phyloP scores from a whole-genome alignment of 2,329 filamentous ascomycete species.

The Teratosphaeria destructans region DNA sequence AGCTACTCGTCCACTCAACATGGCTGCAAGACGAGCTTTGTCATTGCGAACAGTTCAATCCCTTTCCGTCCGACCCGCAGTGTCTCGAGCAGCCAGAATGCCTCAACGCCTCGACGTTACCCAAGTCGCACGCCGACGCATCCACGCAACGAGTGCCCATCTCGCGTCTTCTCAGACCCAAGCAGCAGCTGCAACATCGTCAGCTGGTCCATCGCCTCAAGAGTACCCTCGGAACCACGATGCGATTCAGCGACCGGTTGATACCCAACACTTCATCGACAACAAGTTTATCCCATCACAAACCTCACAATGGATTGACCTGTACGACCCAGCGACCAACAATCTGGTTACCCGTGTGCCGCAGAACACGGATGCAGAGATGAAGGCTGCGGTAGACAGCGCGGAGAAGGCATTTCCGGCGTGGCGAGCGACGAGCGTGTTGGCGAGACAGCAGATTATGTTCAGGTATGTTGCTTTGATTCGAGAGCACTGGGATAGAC shows the following conservation, averaged over 20 bases:
- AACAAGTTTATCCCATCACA: constrained; percentile 64
- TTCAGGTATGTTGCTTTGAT: constrained; percentile 75
- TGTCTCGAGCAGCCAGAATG: constrained; percentile 13
- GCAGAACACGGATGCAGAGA: constrained; percentile 68
- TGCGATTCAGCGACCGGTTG: constrained; percentile 53
- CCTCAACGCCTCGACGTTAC: constrained; percentile 15
- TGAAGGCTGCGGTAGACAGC: constrained; percentile 63
- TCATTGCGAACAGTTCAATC: constrained; percentile 31
- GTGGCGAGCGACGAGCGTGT: constrained; percentile 63
- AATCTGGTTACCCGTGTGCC: constrained; percentile 75
- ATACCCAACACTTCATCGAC: constrained; percentile 74
- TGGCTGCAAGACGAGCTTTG: constrained; percentile 38
- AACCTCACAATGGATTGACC: constrained; percentile 63
- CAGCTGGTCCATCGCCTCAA: constrained; percentile 38
- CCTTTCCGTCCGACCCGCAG: constrained; percentile 29
- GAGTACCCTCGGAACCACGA: constrained; percentile 62
- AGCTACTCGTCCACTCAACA: constrained; percentile 29
- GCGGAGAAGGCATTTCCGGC: constrained; percentile 64
- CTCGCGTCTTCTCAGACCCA: constrained; percentile 22
- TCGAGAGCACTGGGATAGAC: constrained; percentile 72
- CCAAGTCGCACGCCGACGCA: constrained; percentile 33
- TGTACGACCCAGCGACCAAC: constrained; percentile 76
- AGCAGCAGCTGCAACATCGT: constrained; percentile 33
- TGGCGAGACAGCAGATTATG: constrained; percentile 73
- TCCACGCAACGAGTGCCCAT: constrained; percentile 47